These are phyloP conservation scores for Venturia effusa DNA, from an alignment of 2,329 filamentous ascomycete genomes.

Conservation along the genomic window DNA sequence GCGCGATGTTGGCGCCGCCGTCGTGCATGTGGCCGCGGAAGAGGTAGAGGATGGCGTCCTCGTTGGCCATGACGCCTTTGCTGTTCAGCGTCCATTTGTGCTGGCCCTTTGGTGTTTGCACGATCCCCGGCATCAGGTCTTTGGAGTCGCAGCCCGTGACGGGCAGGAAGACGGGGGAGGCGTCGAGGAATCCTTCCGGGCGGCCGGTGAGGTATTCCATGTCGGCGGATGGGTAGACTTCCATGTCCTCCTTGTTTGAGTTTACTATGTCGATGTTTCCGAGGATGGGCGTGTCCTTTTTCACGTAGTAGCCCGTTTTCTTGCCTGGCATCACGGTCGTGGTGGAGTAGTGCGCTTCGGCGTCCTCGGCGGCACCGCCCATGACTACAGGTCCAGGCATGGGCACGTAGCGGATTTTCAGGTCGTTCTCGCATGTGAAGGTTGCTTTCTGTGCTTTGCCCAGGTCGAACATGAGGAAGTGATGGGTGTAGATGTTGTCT, in stretches of 20 bases:
- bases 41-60: constrained; percentile 7
- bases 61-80: neutral
- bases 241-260: constrained; percentile 5
- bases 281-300: constrained; percentile 5
- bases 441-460: neutral
- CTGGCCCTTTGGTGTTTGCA: neutral
- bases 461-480: constrained; percentile 7
- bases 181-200: constrained; percentile 2
- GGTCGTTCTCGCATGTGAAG: neutral
- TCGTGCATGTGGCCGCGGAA: constrained; percentile 10
- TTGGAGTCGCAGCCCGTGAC: constrained; percentile 1
- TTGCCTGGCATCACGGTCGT: neutral
- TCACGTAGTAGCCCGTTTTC: constrained; percentile 9
- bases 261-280: constrained; percentile 6
- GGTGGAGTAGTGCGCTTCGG: constrained; percentile 2
- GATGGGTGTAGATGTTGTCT: constrained; percentile 7
- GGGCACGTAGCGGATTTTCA: neutral
- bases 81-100: neutral
- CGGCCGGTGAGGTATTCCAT: constrained; percentile 8
- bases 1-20: neutral
- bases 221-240: constrained; percentile 5
- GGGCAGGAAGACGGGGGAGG: neutral
- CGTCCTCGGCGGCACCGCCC: constrained; percentile 9
- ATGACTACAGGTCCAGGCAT: constrained; percentile 5
- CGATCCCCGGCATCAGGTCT: neutral